Base-by-base conservation (phyloP, 2,329 filamentous ascomycete genomes). In the Penicillium brasilianum region DNA sequence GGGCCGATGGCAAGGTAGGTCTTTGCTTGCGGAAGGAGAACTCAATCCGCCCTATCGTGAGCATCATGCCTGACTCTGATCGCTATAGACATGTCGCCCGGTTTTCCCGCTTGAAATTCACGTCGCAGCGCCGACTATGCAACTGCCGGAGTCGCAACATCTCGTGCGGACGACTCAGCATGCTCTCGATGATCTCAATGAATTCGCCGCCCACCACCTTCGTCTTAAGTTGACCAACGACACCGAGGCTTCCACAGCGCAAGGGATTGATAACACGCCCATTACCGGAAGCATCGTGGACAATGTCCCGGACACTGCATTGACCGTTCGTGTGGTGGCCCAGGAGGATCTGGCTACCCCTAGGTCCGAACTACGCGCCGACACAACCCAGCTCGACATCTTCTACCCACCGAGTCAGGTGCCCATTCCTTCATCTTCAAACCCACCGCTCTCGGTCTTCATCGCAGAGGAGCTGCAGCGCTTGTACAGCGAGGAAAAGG, bases 21-120 rank as follows among this genome's bases (percentile, higher is more conserved):
- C 14, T 5, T n/a, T 37, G 16, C 32, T 43, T 28, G 9, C 28
- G 51, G 48, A 25, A 52, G 59, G 34, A 18, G 37, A 41, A 28
- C 9, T 11, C 10, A 39, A 28, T 20, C 34, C 41, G 37, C 22
- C 28, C 11, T 52, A 41, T 22, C 14, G 44, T 48, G 51, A 46
- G 39, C 20, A 3, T n/a, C 32, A 51, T 52, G 1, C 37, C 61
- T 65, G 48, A 67, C 34, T 41, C 49, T 44, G 60, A 55, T 59
- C 50, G 55, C 25, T 66, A 41, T 68, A 97, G 93, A 88, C 90
- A 60, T 98, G 94, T 77, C 89, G 89, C 69, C 91, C 93, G 32
- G 90, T 93, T 18, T 96, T 97, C 68, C 93, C 95, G 8, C 83
- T 98, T 20, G 88, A 89, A 63, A 91, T 98, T 66, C 87, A 88